A percentile compares a stretch with the other conserved stretches of the same genome.
These are phyloP conservation scores for Suhomyces kunorum DNA, from an alignment of 1,139 yeast genomes.

Conservation along the genomic window DNA sequence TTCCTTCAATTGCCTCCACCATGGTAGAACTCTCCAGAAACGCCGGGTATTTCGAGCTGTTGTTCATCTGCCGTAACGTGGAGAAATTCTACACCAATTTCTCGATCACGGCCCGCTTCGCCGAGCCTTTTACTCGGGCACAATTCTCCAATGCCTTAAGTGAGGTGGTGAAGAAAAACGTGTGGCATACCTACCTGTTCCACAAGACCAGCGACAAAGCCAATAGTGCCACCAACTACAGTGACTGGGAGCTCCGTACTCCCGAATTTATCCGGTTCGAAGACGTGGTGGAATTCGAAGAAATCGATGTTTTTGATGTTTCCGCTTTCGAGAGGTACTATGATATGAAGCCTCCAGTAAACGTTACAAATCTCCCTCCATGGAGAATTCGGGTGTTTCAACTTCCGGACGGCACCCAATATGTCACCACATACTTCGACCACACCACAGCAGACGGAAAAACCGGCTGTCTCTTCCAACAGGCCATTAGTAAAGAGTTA, in stretches of 20 bases:
- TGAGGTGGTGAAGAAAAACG: constrained; percentile 22
- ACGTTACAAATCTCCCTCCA: constrained; percentile 22
- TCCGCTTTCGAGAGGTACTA: background rate
- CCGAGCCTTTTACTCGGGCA: constrained; percentile 13
- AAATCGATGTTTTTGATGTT: background rate
- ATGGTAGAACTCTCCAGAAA: constrained; percentile 3
- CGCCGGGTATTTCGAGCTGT: constrained; percentile 13
- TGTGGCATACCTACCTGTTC: constrained; percentile 26
- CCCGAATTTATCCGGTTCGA: constrained; percentile 25
- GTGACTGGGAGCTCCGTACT: constrained; percentile 22
- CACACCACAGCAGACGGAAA: constrained; percentile 19
- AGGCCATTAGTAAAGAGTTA: constrained; percentile 11
- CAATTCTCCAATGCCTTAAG: constrained; percentile 30
- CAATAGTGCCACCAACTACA: constrained; percentile 11
- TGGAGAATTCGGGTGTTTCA: constrained; percentile 30
- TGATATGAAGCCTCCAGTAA: constrained; percentile 14
- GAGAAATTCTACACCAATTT: constrained; percentile 29
- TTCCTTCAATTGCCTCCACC: background rate
- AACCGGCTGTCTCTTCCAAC: constrained; percentile 15
- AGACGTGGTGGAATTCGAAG: constrained; percentile 25
- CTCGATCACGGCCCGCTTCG: constrained; percentile 29
- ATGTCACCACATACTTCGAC: constrained; percentile 13
- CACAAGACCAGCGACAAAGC: constrained; percentile 15
- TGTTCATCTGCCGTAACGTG: constrained; percentile 28
- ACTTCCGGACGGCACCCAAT: constrained; percentile 7